These are phyloP conservation scores for Blastocystis sp. DNA, from an alignment of 352 stramenopile genomes.

Conservation along the genomic window DNA sequence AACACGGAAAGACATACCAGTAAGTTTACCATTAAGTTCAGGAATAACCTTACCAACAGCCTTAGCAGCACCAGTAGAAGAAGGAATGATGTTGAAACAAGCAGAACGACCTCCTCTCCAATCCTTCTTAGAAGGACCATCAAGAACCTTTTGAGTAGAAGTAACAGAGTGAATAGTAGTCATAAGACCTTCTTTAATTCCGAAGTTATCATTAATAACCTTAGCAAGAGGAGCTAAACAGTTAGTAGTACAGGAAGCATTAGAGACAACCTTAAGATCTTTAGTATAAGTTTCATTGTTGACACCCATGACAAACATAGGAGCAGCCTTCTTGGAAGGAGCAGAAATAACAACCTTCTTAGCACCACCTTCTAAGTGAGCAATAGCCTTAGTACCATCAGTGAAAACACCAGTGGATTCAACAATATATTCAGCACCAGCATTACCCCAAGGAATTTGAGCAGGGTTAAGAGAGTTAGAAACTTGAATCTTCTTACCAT, in stretches of 20 bases:
- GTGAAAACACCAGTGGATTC: constrained; percentile 69
- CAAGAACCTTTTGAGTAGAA: constrained; percentile 83
- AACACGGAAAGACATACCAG: constrained; percentile 69
- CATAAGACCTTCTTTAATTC: constrained; percentile 90
- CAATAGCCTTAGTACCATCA: constrained; percentile 63
- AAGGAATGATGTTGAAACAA: constrained; percentile 97
- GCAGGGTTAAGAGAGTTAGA: constrained; percentile 74
- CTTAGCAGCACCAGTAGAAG: constrained; percentile 85
- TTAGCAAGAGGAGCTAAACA: constrained; percentile 88
- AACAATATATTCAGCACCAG: constrained; percentile 75
- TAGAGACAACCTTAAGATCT: constrained; percentile 84
- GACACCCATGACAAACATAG: constrained; percentile 93
- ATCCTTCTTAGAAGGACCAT: constrained; percentile 90
- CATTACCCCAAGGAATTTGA: constrained; percentile 70
- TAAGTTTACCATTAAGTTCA: constrained; percentile 68
- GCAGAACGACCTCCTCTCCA: constrained; percentile 82
- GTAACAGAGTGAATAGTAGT: constrained; percentile 94
- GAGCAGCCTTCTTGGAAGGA: constrained; percentile 81
- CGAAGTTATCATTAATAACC: constrained; percentile 92
- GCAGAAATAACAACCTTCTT: constrained; percentile 91
- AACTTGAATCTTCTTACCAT: constrained; percentile 72
- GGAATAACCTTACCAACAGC: constrained; percentile 94
- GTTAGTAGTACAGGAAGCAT: constrained; percentile 96
- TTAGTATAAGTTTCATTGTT: constrained; percentile 79
- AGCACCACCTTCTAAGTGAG: constrained; percentile 70